Evolutionary conservation across 257 asterid species (phyloP).

Genomic region (Solanum tacnaense): DNA sequence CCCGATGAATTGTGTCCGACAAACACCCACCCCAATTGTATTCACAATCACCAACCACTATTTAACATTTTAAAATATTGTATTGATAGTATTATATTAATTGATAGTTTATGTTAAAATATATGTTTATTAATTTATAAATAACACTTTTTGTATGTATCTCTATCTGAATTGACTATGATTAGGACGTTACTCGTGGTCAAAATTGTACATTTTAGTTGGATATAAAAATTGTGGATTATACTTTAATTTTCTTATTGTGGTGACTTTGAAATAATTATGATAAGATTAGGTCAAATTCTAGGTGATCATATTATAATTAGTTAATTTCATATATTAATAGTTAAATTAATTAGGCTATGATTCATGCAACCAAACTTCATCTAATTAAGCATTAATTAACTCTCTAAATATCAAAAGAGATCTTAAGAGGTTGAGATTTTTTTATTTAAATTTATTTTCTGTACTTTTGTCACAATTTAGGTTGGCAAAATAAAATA

Average conservation of each 20-base stretch:
- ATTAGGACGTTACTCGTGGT: background rate
- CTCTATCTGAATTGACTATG: background rate
- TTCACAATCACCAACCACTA: background rate
- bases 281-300: background rate
- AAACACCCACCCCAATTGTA: background rate
- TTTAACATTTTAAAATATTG: background rate
- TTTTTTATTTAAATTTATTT: background rate
- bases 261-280: background rate
- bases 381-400: background rate
- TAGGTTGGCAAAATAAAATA: background rate
- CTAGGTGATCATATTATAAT: background rate
- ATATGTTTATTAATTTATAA: background rate
- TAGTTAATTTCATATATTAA: background rate
- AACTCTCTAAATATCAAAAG: background rate
- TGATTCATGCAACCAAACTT: background rate
- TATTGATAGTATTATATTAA: background rate
- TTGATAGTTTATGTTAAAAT: background rate
- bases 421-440: background rate
- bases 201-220: background rate
- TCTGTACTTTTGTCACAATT: background rate
- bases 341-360: background rate
- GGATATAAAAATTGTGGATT: background rate
- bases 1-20: rapidly evolving
- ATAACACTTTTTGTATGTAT: background rate
- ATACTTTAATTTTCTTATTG: background rate